Evolutionary conservation across 768 basidiomycete genomes (phyloP).

Genomic region (Agaricus sinodeliciosus): DNA sequence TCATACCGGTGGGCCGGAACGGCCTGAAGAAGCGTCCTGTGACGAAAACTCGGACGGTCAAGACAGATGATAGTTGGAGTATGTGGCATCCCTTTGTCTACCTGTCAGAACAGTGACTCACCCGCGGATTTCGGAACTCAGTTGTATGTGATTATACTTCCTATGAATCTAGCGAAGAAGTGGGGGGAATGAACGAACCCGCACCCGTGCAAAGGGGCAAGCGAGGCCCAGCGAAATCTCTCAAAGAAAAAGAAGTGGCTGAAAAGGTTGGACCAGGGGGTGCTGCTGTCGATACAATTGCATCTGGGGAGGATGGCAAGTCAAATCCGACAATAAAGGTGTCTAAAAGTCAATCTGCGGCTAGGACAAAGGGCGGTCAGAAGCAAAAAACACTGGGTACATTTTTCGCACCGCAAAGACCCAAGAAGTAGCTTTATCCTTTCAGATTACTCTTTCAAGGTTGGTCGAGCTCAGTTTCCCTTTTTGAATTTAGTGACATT

Average conservation of each 20-base stretch:
- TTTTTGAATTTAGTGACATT: background rate
- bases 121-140: constrained; percentile 21
- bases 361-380: background rate
- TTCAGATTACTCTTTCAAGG: background rate
- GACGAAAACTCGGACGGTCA: constrained; percentile 45
- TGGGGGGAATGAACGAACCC: constrained; percentile 18
- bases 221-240: constrained; percentile 1
- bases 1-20: constrained; percentile 68
- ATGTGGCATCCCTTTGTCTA: constrained; percentile 31
- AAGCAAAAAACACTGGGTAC: constrained; percentile 7
- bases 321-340: background rate
- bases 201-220: constrained; percentile 3
- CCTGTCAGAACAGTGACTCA: background rate
- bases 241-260: background rate
- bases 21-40: constrained; percentile 71
- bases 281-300: background rate
- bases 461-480: background rate
- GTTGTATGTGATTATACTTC: constrained; percentile 75
- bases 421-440: constrained; percentile 7
- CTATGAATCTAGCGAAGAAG: constrained; percentile 72
- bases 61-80: constrained; percentile 68
- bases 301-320: background rate
- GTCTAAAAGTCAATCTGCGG: background rate
- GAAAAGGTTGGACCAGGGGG: constrained; percentile 8
- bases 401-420: constrained; percentile 12